Evolutionary conservation across 768 basidiomycete genomes (phyloP), one percentile per base, ranked within the genome.

Genomic region (Suillus occidentalis): DNA sequence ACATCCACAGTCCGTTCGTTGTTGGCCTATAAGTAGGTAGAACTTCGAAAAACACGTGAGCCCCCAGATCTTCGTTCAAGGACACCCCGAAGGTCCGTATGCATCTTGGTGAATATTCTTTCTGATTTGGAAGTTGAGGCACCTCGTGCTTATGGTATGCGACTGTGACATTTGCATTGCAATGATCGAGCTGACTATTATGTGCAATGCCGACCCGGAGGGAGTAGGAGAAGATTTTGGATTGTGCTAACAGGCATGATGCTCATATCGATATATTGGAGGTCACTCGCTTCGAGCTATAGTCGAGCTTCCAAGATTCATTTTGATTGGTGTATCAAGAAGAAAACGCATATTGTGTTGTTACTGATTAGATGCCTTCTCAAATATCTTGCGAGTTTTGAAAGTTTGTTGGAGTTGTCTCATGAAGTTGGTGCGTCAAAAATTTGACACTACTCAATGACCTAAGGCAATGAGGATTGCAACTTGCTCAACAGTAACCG

Each of bases 191-290:
- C 64, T 61, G 61, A 65, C 42, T 22, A 10, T 66, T n/a, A 66
- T 68, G 67, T 67, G 67, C 36, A 60, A 62, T 39, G 45, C 62
- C 16, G 61, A 68, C 45, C 14, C 61, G 13, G 60, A 47, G 31
- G 36, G 40, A 36, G 6, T 36, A 14, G 18, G 62, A 63, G 43
- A 49, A 49, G n/a, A 61, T 34, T 1, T 20, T 61, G 28, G 43
- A 61, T 61, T 61, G 60, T 9, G 18, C 16, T 31, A 31, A 6
- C 42, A 31, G 14, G 28, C 43, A 61, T 31, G 60, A 9, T 31
- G 43, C 50, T 31, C 43, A 12, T 31, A 31, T 61, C 42, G 10
- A 28, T 14, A 31, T 20, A 61, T 61, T 9, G 1, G 60, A 61
- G 47, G 43, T 34, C 20, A 20, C 16, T 22, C 42, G 36, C 40